Evolutionary conservation across 148 eudicot genomes (phyloP).

Genomic region (Polygonum maritimum): DNA sequence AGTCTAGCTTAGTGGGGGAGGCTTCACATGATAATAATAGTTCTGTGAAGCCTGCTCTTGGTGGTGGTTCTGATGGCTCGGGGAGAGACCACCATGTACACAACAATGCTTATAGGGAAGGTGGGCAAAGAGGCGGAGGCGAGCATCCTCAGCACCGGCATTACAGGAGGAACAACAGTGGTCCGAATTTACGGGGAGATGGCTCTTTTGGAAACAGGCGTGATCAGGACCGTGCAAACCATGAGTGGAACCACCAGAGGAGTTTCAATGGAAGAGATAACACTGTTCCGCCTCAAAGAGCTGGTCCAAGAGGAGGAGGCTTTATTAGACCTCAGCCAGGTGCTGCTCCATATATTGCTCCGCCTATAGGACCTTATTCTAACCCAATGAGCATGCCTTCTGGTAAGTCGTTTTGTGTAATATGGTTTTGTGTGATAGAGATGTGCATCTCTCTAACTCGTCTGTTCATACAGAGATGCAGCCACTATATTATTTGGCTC

Average conservation of each 20-base stretch:
- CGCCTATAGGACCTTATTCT: slow-evolving; percentile 35
- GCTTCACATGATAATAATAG: slow-evolving; percentile 15
- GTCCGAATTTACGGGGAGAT: slow-evolving; percentile 58
- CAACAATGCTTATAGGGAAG: slow-evolving; percentile 34
- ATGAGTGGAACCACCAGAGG: slow-evolving; percentile 53
- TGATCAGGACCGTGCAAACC: slow-evolving; percentile 73
- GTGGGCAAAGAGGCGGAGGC: slow-evolving; percentile 32
- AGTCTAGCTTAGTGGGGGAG: slow-evolving; percentile 25
- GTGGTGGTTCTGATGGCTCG: slow-evolving; percentile 36
- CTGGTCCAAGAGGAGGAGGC: slow-evolving; percentile 30
- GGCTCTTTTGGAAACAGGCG: slow-evolving; percentile 57
- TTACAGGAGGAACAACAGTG: slow-evolving; percentile 48
- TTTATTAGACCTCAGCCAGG: slow-evolving; percentile 31
- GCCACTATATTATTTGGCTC: slow-evolving; percentile 27
- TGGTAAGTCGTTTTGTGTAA: slow-evolving; percentile 27
- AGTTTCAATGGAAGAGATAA: slow-evolving; percentile 55
- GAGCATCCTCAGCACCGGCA: slow-evolving; percentile 49
- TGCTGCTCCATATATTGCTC: slow-evolving; percentile 31
- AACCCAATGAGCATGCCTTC: slow-evolving; percentile 38
- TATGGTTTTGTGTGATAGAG: not conserved
- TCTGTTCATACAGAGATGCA: slow-evolving; percentile 36
- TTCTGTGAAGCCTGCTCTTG: slow-evolving; percentile 30
- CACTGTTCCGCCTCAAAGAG: slow-evolving; percentile 41
- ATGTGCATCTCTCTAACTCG: not conserved
- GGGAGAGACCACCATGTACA: slow-evolving; percentile 26